These are phyloP conservation scores for Rhodotorula sp. DNA, from an alignment of 1,284 basidiomycete genomes.

Conservation along the genomic window DNA sequence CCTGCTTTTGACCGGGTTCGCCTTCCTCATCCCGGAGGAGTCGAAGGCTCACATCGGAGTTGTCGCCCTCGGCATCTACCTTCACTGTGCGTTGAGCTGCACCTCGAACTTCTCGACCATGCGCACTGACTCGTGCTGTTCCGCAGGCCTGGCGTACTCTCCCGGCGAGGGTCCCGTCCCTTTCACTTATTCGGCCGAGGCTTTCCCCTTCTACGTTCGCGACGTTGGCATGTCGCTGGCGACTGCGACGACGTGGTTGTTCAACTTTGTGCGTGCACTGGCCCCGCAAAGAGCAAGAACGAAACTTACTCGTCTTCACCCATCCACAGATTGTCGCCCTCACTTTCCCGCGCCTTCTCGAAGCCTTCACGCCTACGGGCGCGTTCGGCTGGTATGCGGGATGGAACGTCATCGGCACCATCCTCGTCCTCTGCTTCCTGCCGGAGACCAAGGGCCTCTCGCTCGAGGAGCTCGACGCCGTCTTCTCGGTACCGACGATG, in stretches of 20 bases:
- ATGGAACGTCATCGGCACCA: constrained; percentile 52
- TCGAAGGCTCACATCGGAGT: constrained; percentile 14
- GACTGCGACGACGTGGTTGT: constrained; percentile 57
- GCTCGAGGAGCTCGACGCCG: constrained; percentile 14
- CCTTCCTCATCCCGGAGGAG: constrained; percentile 25
- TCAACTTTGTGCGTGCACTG: constrained; percentile 55
- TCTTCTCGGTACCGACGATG: constrained; percentile 58
- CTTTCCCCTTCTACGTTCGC: constrained; percentile 42
- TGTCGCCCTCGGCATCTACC: constrained; percentile 40
- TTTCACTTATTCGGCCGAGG: constrained; percentile 51
- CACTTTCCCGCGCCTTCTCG: constrained; percentile 47
- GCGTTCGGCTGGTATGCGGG: constrained; percentile 16
- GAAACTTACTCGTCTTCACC: not conserved
- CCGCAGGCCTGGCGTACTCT: constrained; percentile 14
- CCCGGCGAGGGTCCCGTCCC: constrained; percentile 50
- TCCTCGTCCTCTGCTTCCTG: constrained; percentile 54
- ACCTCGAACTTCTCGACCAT: too few relatives aligned
- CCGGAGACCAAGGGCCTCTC: constrained; percentile 50
- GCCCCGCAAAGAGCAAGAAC: too few relatives aligned
- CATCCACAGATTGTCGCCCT: constrained; percentile 40
- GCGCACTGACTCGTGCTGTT: not conserved
- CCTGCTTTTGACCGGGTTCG: constrained; percentile 37
- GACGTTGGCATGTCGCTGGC: constrained; percentile 59
- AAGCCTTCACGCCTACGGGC: constrained; percentile 39
- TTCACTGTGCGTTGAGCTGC: constrained; percentile 12